phyloP scores from a whole-genome alignment of 352 stramenopile genomes.

The Pythium dissimile region DNA sequence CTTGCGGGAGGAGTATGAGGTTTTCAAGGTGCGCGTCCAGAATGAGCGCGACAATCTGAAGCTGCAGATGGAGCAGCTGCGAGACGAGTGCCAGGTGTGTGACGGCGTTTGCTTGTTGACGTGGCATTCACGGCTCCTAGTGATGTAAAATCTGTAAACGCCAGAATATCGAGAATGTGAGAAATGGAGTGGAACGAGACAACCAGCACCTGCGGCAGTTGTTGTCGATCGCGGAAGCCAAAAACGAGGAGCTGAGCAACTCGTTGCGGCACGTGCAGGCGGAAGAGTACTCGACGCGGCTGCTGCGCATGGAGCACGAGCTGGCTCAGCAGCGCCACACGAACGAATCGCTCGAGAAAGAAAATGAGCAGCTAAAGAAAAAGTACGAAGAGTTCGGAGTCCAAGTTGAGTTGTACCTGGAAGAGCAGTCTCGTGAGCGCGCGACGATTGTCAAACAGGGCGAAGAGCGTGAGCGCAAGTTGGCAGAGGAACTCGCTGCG shows the following conservation, averaged over 20 bases:
- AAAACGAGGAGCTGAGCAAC: constrained; percentile 38
- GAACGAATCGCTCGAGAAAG: constrained; percentile 30
- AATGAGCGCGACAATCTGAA: constrained; percentile 27
- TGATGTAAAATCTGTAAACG: not conserved
- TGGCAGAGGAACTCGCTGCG: constrained; percentile 35
- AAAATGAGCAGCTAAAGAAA: constrained; percentile 53
- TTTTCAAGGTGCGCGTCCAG: constrained; percentile 29
- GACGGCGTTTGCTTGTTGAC: too few relatives aligned
- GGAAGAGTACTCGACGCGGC: constrained; percentile 45
- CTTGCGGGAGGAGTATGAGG: constrained; percentile 39
- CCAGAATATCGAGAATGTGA: constrained; percentile 50
- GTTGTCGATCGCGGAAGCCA: constrained; percentile 42
- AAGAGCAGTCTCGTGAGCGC: constrained; percentile 43
- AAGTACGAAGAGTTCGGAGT: constrained; percentile 74
- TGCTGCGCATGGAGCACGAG: constrained; percentile 50
- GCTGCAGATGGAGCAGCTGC: constrained; percentile 24
- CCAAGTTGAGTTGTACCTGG: constrained; percentile 73
- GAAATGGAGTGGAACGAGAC: constrained; percentile 49
- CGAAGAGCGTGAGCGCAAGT: constrained; percentile 36
- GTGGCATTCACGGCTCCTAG: too few relatives aligned
- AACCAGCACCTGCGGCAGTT: constrained; percentile 51
- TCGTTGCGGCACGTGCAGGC: constrained; percentile 37
- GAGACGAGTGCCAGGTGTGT: constrained; percentile 21
- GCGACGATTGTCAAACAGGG: not conserved
- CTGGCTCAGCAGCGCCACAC: constrained; percentile 36